Evolutionary conservation across 208 protist genomes (phyloP), one percentile per base, ranked within the genome.

Genomic region (Strigomonas galati): DNA sequence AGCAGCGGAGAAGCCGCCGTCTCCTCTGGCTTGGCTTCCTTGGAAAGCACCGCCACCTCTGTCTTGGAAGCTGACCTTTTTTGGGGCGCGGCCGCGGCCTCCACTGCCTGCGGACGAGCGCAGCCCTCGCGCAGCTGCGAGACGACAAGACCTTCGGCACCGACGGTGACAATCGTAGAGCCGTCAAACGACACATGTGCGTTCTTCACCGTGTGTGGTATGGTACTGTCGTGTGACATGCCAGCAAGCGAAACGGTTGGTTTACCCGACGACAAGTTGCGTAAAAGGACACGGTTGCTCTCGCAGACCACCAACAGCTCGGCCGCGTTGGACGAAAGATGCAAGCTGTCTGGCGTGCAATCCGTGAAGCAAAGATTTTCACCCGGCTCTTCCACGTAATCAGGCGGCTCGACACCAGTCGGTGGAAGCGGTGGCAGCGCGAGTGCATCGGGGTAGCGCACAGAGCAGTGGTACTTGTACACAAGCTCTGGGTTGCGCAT

Each of bases 81-180:
- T 10, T n/a, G 1, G 19, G 19, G 9, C 7, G 48, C 21, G 30
- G 51, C 24, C 32, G 48, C 40, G 3, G 72, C 4, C 17, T 19
- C 43, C 12, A 70, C 78, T 6, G 31, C 37, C 51, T 32, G 2
- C 30, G 76, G 76, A 23, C 57, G 62, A 21, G 21, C 53, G 43
- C 44, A 74, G 5, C 81, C 84, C 0, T 70, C 62, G 12, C 74
- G 74, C 35, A 89, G 61, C 65, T 96, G 86, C 23, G 88, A 65
- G 35, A 98, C 93, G 23, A 98, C 66, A 27, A 97, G 83, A 32
- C 95, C 95, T 61, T 98, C 97, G 0, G 69, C 78, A 31, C 92
- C 93, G 1, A 82, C 86, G 0, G 93, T 91, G 30, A 98, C 58
- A 26, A 98, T 53, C 57, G 93, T 83, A 17, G 75, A 65, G 59